Percentiles rank a stretch among this genome's conserved stretches.
Evolutionary conservation across 345 rosid genomes (phyloP).

Genomic region (Citrus sp.): DNA sequence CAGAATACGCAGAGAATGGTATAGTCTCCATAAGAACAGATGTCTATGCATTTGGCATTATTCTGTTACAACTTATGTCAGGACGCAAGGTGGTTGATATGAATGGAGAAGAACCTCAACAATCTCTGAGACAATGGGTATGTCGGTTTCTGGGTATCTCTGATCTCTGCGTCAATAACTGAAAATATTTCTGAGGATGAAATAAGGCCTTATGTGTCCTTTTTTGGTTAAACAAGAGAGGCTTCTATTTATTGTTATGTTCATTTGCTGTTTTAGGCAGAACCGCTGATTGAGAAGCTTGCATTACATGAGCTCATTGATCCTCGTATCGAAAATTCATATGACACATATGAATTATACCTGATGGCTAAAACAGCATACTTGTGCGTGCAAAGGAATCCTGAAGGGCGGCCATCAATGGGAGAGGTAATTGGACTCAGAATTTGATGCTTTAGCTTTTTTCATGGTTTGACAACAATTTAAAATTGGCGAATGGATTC

Average conservation of each 20-base stretch:
- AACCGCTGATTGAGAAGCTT: constrained; percentile 38
- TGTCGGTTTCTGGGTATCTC: neutral
- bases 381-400: constrained; percentile 41
- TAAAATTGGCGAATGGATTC: neutral
- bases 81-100: constrained; percentile 43
- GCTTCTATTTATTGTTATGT: neutral
- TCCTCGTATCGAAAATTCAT: constrained; percentile 37
- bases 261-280: constrained; percentile 33
- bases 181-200: neutral
- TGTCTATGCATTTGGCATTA: constrained; percentile 59
- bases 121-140: constrained; percentile 61
- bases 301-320: constrained; percentile 49
- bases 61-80: constrained; percentile 51
- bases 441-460: neutral
- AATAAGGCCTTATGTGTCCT: neutral
- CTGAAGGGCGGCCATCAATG: constrained; percentile 55
- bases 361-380: constrained; percentile 45
- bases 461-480: neutral
- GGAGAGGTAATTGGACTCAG: constrained; percentile 39
- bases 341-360: constrained; percentile 38
- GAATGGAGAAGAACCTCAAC: constrained; percentile 23
- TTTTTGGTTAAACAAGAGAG: neutral
- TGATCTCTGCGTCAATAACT: neutral
- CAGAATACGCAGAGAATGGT: constrained; percentile 61
- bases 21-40: constrained; percentile 58